These are phyloP conservation scores for Termitomyces sp. DNA, from an alignment of 768 basidiomycete genomes.

Conservation along the genomic window DNA sequence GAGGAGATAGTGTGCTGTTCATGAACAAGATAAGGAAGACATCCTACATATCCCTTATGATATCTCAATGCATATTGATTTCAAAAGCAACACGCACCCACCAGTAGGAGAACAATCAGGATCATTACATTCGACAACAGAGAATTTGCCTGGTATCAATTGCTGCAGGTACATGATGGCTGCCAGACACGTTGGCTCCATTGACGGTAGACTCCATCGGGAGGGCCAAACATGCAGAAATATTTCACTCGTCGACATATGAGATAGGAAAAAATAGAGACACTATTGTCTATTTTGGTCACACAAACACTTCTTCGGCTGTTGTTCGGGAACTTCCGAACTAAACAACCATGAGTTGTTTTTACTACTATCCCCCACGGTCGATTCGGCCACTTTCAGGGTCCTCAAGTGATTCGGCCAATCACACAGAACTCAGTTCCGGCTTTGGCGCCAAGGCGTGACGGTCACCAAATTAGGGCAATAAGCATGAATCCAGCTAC, in stretches of 20 bases:
- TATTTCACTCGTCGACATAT: constrained; percentile 15
- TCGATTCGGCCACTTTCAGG: too few species aligned
- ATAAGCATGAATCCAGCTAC: too few species aligned
- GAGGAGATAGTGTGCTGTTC: constrained; percentile 44
- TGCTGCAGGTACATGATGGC: constrained; percentile 67
- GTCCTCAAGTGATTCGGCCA: too few species aligned
- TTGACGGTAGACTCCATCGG: constrained; percentile 58
- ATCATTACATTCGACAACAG: constrained; percentile 54
- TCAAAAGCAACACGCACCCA: constrained; percentile 29
- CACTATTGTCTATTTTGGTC: background rate
- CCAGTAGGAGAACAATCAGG: constrained; percentile 73
- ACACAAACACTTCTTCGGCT: too few species aligned
- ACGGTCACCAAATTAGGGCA: too few species aligned
- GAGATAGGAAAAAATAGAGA: too few species aligned
- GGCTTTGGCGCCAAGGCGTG: too few species aligned
- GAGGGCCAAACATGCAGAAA: constrained; percentile 67
- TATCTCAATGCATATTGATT: background rate
- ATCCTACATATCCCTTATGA: constrained; percentile 37
- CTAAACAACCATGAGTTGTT: too few species aligned
- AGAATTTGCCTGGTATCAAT: constrained; percentile 63
- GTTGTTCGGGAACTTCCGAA: background rate
- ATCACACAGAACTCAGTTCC: too few species aligned
- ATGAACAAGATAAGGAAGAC: constrained; percentile 67
- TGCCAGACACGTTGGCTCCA: constrained; percentile 61
- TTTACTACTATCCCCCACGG: too few species aligned